phyloP scores from a whole-genome alignment of 2,329 filamentous ascomycete species.

The Curvularia lunata region DNA sequence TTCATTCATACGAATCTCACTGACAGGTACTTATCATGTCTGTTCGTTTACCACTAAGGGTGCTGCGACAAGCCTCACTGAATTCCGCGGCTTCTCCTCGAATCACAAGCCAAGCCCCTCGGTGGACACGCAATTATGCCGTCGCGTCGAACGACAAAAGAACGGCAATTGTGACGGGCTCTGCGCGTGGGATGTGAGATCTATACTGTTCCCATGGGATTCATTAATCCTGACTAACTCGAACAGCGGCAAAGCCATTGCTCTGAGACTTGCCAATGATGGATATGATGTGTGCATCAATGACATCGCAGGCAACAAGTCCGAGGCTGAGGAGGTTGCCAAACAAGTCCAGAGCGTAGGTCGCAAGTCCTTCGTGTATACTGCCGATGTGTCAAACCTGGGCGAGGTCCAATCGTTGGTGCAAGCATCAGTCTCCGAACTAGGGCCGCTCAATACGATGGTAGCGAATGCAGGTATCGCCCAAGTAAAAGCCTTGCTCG shows the following conservation, averaged over 20 bases:
- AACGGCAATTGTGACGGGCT: conserved; percentile 50
- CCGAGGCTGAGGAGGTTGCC: conserved; percentile 60
- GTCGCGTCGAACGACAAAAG: conserved; percentile 28
- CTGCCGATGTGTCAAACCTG: conserved; percentile 67
- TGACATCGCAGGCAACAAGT: conserved; percentile 62
- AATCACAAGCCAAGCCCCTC: conserved; percentile 21
- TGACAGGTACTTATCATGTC: conserved; percentile 25
- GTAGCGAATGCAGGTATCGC: conserved; percentile 69
- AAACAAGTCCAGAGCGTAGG: conserved; percentile 61
- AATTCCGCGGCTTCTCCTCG: conserved; percentile 20
- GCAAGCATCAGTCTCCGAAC: conserved; percentile 56
- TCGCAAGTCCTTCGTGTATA: conserved; percentile 60
- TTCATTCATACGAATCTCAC: neutral
- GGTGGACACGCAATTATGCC: conserved; percentile 36
- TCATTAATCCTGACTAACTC: conserved; percentile 8
- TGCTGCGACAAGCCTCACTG: conserved; percentile 28
- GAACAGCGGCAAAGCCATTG: conserved; percentile 65
- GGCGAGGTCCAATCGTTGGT: conserved; percentile 62
- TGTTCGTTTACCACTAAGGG: conserved; percentile 28
- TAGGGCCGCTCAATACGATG: conserved; percentile 62
- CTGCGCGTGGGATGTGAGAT: conserved; percentile 48
- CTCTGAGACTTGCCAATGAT: conserved; percentile 67
- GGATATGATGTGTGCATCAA: conserved; percentile 72
- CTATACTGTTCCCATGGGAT: neutral
- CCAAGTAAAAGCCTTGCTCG: conserved; percentile 62